Percentiles rank a stretch among this genome's conserved stretches.
phyloP scores from a whole-genome alignment of 352 stramenopile species.

The Phytophthora quininea region DNA sequence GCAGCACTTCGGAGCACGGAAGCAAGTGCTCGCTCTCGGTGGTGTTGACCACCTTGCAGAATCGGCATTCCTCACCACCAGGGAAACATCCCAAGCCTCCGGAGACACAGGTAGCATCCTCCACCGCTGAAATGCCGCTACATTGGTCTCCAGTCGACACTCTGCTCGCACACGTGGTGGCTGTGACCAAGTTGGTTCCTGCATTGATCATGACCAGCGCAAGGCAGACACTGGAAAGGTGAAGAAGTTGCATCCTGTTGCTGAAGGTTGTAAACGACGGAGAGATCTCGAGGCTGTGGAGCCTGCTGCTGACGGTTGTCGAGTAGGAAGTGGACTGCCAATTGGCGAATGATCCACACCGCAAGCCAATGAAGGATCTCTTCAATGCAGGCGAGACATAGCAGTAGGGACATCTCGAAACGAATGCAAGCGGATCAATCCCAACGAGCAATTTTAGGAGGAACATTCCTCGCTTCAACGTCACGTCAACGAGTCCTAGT shows the following conservation, averaged over 20 bases:
- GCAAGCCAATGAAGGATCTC: slow-evolving; percentile 8
- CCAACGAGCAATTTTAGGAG: slow-evolving; percentile 9
- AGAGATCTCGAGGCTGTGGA: background rate
- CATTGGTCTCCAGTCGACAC: slow-evolving; percentile 36
- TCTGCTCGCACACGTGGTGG: slow-evolving; percentile 23
- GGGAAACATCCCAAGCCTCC: slow-evolving; percentile 36
- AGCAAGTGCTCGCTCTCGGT: slow-evolving; percentile 10
- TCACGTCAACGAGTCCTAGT: slow-evolving; percentile 7
- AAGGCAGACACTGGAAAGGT: slow-evolving; percentile 23
- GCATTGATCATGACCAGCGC: slow-evolving; percentile 15
- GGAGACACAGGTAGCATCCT: slow-evolving; percentile 36
- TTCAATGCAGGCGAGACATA: slow-evolving; percentile 1
- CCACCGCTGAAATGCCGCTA: slow-evolving; percentile 41
- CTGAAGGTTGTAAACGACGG: slow-evolving; percentile 11
- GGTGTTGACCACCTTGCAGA: slow-evolving; percentile 18
- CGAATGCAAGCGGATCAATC: slow-evolving; percentile 14
- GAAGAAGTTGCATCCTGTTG: slow-evolving; percentile 24
- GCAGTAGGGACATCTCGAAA: slow-evolving; percentile 15
- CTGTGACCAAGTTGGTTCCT: slow-evolving; percentile 5
- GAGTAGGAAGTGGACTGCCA: slow-evolving; percentile 29
- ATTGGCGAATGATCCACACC: slow-evolving; percentile 29
- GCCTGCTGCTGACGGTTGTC: slow-evolving; percentile 4
- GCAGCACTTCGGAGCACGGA: slow-evolving; percentile 22
- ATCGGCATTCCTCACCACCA: slow-evolving; percentile 28
- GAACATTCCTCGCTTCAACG: slow-evolving; percentile 19